Conservation (phyloP, 352 stramenopile genomes). For the Pythium rishiriense region DNA sequence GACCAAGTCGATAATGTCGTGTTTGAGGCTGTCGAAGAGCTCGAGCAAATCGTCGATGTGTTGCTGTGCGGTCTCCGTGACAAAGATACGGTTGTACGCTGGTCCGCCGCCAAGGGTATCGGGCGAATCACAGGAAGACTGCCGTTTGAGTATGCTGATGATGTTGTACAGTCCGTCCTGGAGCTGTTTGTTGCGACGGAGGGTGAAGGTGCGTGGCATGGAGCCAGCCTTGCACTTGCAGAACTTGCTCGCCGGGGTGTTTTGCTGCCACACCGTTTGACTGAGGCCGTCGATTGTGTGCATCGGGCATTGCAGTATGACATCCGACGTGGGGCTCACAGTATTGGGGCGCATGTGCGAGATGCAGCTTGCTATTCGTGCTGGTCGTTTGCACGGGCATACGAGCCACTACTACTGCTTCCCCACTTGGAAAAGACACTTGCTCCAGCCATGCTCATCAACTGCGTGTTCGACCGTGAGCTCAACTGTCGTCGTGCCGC, state of each 20-base stretch:
- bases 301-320: slow-evolving; percentile 94
- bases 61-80: slow-evolving; percentile 89
- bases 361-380: slow-evolving; percentile 98
- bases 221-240: slow-evolving; percentile 95
- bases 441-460: slow-evolving; percentile 91
- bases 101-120: slow-evolving; percentile 98
- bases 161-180: slow-evolving; percentile 96
- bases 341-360: slow-evolving; percentile 96
- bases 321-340: slow-evolving; percentile 92
- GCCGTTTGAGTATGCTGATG: slow-evolving; percentile 93
- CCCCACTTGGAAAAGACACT: slow-evolving; percentile 89
- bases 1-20: slow-evolving; percentile 44
- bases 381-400: slow-evolving; percentile 97
- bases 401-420: slow-evolving; percentile 89
- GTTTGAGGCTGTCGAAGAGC: slow-evolving; percentile 90
- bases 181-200: slow-evolving; percentile 93
- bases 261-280: slow-evolving; percentile 92
- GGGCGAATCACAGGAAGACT: slow-evolving; percentile 95
- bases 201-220: slow-evolving; percentile 96
- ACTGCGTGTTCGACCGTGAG: slow-evolving; percentile 97
- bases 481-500: slow-evolving; percentile 98
- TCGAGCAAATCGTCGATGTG: slow-evolving; percentile 97
- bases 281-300: slow-evolving; percentile 92
- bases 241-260: slow-evolving; percentile 95
- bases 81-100: slow-evolving; percentile 97